Evolutionary conservation across 768 basidiomycete genomes (phyloP), one percentile per base, ranked within the genome.

Genomic region (Rhodosporidiobolus sp.): DNA sequence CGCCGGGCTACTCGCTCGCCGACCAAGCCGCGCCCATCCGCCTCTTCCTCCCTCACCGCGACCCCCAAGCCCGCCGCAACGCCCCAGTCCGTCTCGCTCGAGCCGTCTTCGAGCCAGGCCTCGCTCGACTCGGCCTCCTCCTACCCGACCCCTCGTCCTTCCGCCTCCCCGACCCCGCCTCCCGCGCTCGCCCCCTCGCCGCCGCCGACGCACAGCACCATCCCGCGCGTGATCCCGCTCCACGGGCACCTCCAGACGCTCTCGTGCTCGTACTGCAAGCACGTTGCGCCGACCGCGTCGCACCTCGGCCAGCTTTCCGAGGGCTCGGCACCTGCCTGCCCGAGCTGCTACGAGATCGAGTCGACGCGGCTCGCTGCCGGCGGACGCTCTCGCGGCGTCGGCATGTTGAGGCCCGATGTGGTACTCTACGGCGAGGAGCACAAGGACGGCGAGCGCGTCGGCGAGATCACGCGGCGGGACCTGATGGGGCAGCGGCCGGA

Each of bases 351-450:
- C 12, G 83, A 86, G 30, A 83, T 88, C 80, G 88, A 91, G 76
- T 83, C 84, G 67, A 87, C 88, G 24, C 87, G 94, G 49, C 86
- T 87, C 70, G 83, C 90, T 43, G 81, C 89, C 16, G 90, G 90
- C 22, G 91, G 93, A 80, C 88, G 94, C 24, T 85, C 88, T 8
- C 83, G 92, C 57, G 89, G 90, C 5, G 85, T 93, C 35, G 94
- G 94, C 0, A 86, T 85, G 74, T 83, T 96, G 56, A 86, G 92
- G 48, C 90, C 93, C 0, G 90, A 89, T 65, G 92, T 96, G 5
- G 91, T 96, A 0, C 82, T 96, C 32, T 96, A 96, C 79, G 93
- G 93, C 74, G 94, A 95, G 80, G 83, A 84, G 58, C 93, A 95
- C 81, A 88, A 87, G 80, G 88, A 92, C 73, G 93, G 91, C 7